These are phyloP conservation scores for Quercus engelmannii DNA, from an alignment of 306 rosid genomes.

Conservation along the genomic window DNA sequence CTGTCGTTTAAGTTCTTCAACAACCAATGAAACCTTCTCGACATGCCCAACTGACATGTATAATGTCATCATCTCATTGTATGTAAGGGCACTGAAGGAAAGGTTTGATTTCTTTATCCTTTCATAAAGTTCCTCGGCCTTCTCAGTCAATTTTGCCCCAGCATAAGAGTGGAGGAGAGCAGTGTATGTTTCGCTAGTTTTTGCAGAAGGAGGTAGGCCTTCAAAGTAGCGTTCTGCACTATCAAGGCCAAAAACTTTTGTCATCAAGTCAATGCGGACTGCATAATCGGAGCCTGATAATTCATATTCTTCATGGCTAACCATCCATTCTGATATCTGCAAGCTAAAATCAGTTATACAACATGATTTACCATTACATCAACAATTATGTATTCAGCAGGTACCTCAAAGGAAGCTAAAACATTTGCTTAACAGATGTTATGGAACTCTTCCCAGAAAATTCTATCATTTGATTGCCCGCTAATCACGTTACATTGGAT, in stretches of 20 bases:
- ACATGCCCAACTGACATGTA: conserved; percentile 85
- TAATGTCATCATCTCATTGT: conserved; percentile 96
- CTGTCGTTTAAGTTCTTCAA: conserved; percentile 63
- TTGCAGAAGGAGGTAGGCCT: conserved; percentile 52
- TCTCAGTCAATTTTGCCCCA: conserved; percentile 68
- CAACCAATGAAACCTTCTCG: conserved; percentile 64
- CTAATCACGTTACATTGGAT: not conserved
- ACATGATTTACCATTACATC: not conserved
- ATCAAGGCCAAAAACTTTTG: conserved; percentile 87
- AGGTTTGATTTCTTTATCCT: conserved; percentile 54
- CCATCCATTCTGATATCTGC: conserved; percentile 97
- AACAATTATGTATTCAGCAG: not conserved
- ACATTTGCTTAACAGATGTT: not conserved
- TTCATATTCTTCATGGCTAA: conserved; percentile 48
- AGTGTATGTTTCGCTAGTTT: conserved; percentile 74
- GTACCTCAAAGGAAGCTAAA: not conserved
- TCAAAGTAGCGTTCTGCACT: conserved; percentile 94
- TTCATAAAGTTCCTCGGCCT: conserved; percentile 73
- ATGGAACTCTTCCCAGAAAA: not conserved
- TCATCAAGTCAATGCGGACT: conserved; percentile 78
- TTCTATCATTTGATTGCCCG: not conserved
- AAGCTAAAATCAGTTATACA: conserved; percentile 26
- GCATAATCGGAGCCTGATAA: conserved; percentile 76
- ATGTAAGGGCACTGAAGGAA: conserved; percentile 54
- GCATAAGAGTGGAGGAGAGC: conserved; percentile 91